Evolutionary conservation across 2,329 filamentous ascomycete species (phyloP), one percentile per base, ranked within the genome.

Genomic region (Chaetomiaceae sp.): DNA sequence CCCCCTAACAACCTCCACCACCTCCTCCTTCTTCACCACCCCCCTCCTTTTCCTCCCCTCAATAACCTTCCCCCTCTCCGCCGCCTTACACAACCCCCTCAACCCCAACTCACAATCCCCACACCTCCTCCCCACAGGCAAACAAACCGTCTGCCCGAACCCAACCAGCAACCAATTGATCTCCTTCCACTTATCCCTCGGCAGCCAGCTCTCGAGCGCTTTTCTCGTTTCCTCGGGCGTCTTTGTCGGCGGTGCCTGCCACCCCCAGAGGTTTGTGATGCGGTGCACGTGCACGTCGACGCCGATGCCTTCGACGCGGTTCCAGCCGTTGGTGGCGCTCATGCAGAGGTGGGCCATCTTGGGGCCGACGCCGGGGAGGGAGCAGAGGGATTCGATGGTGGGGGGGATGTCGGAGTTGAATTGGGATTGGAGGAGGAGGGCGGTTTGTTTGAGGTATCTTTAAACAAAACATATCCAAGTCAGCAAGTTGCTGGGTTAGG

Each of bases 281-380:
- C 91, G 87, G 71, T 96, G 91, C 3, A 96, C 91, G 70, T 96
- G 91, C 5, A 96, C 91, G 68, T 96, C 91, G 45, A 96, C 91
- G 23, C 91, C 91, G 59, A 96, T 95, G 7, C 91, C 91, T 65
- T 83, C 76, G 50, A 80, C 81, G 31, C 75, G 73, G 62, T 72
- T 70, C 81, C 81, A 83, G 79, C 65, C 86, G 58, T 68, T 55
- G 19, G 63, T 89, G 0, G 87, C 87, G 43, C 85, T 87, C 74
- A 96, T 82, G 67, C 88, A 92, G 20, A 96, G 80, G 68, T 94
- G 91, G 12, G 87, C 91, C 91, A 96, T 96, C 72, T 96, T 96
- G 27, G 91, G 91, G 0, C 91, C 91, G 1, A 96, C 91, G 5
- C 91, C 91, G 0, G 91, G 91, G 0, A 96, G 78, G 1, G 83